Conservation (phyloP, 768 basidiomycete genomes). For the Rhizopogon salebrosus region DNA sequence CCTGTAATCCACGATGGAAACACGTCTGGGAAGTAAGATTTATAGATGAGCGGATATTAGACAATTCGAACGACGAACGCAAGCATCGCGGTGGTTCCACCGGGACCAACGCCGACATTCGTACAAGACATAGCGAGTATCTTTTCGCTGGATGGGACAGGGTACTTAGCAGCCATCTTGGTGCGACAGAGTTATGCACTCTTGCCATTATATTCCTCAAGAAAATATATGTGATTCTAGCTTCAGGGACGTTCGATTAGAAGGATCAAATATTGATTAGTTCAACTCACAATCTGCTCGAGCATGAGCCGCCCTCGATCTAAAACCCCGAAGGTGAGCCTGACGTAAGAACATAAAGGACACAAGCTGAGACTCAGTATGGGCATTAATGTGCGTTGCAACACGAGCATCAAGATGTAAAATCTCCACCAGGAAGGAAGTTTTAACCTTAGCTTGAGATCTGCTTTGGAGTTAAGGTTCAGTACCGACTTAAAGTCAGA, state of each 20-base stretch:
- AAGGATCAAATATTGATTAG: not conserved
- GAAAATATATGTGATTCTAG: not conserved
- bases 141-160: constrained; percentile 34
- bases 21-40: constrained; percentile 32
- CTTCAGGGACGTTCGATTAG: not conserved
- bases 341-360: too few relatives aligned
- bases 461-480: not conserved
- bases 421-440: not conserved
- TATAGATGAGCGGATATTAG: constrained; percentile 1
- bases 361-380: too few relatives aligned
- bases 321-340: constrained; percentile 1
- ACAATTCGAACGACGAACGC: constrained; percentile 46
- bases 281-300: not conserved
- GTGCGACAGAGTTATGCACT: constrained; percentile 15
- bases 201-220: not conserved
- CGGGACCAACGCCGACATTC: constrained; percentile 76
- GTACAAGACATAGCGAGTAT: constrained; percentile 58
- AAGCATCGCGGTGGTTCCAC: constrained; percentile 77
- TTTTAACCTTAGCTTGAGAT: not conserved
- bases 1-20: constrained; percentile 50
- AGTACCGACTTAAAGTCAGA: not conserved
- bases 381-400: not conserved
- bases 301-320: not conserved
- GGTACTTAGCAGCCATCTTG: constrained; percentile 28
- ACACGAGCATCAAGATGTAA: not conserved